Evolutionary conservation across 1,139 yeast species (phyloP).

Genomic region (Nakaseomyces kungkrabaensis): DNA sequence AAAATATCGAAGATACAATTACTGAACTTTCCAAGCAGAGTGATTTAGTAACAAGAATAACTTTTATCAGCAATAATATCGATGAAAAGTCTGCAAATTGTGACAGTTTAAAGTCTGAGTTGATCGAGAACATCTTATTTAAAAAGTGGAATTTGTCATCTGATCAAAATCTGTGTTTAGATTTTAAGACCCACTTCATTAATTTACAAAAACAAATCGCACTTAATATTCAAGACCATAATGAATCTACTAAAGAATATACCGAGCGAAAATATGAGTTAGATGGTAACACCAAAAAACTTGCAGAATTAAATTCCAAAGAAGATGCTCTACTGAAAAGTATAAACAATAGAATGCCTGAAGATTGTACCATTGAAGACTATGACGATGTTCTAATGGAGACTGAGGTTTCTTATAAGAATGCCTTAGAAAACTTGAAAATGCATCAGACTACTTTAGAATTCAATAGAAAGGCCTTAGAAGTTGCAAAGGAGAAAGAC

Average conservation of each 20-base stretch:
- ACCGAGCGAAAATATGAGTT: slow-evolving; percentile 16
- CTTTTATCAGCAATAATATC: slow-evolving; percentile 31
- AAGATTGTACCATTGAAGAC: slow-evolving; percentile 40
- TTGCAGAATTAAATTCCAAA: slow-evolving; percentile 6
- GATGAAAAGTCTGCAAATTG: slow-evolving; percentile 11
- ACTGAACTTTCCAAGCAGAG: slow-evolving; percentile 47
- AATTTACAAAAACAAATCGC: slow-evolving; percentile 17
- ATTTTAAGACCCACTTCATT: slow-evolving; percentile 16
- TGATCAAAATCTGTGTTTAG: slow-evolving; percentile 15
- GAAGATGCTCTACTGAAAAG: slow-evolving; percentile 6
- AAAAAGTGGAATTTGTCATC: slow-evolving; percentile 9
- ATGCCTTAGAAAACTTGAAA: slow-evolving; percentile 51
- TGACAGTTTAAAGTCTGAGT: slow-evolving; percentile 9
- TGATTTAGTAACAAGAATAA: slow-evolving; percentile 45
- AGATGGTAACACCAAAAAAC: slow-evolving; percentile 13
- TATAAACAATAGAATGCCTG: slow-evolving; percentile 25
- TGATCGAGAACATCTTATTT: slow-evolving; percentile 9
- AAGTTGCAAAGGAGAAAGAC: slow-evolving; percentile 45
- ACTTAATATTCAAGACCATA: slow-evolving; percentile 9
- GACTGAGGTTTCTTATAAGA: slow-evolving; percentile 50
- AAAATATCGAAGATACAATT: slow-evolving; percentile 43
- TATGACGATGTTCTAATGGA: slow-evolving; percentile 44
- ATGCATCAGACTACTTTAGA: slow-evolving; percentile 56
- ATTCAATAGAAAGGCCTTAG: slow-evolving; percentile 55
- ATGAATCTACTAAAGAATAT: slow-evolving; percentile 9